Evolutionary conservation across 2,329 filamentous ascomycete genomes (phyloP), one percentile per base, ranked within the genome.

Genomic region (Neopestalotiopsis sp.): DNA sequence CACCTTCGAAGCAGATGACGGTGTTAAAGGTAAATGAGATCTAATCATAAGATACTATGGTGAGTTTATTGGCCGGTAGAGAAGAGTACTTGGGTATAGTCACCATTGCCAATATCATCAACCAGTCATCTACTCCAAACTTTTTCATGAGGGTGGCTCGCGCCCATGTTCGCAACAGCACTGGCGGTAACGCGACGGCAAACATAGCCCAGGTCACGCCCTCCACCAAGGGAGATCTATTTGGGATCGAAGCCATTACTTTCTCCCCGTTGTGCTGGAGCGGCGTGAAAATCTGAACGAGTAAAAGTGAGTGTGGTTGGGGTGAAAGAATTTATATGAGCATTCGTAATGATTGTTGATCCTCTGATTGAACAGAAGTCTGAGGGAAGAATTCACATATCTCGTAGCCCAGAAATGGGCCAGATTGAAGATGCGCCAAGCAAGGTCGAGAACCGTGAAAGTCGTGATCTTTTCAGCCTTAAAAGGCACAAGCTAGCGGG

Each of bases 81-180:
- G 59, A n/a, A 45, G 13, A 42, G 6, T 4, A 28, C 13, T 40
- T 45, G 40, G n/a, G 13, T 13, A 20, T 45, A 68, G 69, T 57
- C 65, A 72, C 70, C 28, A 67, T 72, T n/a, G 70, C 69, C 9
- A 67, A 4, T 20, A 72, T 62, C 70, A 72, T 72, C 45, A 72
- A 63, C 49, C 30, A 45, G 42, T 72, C 70, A 66, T 72, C 70
- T 10, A 58, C 13, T 2, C 69, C 69, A 59, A 72, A 71, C 20
- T 69, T 67, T 65, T 69, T 70, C 30, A 72, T 67, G 32, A 72
- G 57, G 13, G 40, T 32, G 14, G 32, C 17, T 34, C 63, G 63
- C 17, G 52, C 63, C 17, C 52, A 66, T 6, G 28, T 24, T 9
- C 63, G 63, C 24, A 66, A 34, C 42, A 66, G 10, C 24, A 66